Evolutionary conservation across 1,284 basidiomycete species (phyloP), one percentile per base, ranked within the genome.

Genomic region (Pisolithus thermaeus): DNA sequence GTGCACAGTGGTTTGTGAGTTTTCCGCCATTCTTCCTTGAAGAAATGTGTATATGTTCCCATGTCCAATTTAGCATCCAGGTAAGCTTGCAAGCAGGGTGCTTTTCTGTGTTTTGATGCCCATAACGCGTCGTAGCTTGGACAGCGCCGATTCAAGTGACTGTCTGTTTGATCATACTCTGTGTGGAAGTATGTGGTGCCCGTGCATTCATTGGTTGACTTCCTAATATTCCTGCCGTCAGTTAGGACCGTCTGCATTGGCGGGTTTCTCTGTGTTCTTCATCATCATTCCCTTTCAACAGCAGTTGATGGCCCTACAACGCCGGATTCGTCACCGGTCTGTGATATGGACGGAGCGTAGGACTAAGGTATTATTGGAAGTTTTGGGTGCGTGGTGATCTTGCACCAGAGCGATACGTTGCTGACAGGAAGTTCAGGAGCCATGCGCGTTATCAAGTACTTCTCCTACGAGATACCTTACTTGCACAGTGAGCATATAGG

Each of bases 381-480:
- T 87, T 1, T 66, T 90, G 11, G 73, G 78, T 76, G 56, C 41
- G 69, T 59, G 1, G 7, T 32, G n/a, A 30, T 48, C 16, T 27
- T 3, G 28, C 49, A 35, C 8, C 36, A 14, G 32, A 36, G 3
- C 4, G 11, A 3, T 23, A 46, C 16, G n/a, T 18, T 20, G 30
- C 30, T 28, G 16, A 45, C 16, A n/a, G 20, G 30, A 22, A 22
- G 45, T 22, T 35, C 32, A 77, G 78, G 80, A 37, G 81, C 78
- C 0, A 87, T 89, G 82, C 76, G 83, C 7, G 77, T 90, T 18
- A 83, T 89, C 58, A 90, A 90, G 64, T 85, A 85, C 60, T 89
- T 90, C 65, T 81, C 79, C 18, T 87, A 85, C 55, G 85, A 87
- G 65, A 59, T 73, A 1, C 81, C 84, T 1, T 86, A 84, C 64